Conservation (phyloP, 2,329 filamentous ascomycete species). For the Dryadomyces quercus-mongolicae region DNA sequence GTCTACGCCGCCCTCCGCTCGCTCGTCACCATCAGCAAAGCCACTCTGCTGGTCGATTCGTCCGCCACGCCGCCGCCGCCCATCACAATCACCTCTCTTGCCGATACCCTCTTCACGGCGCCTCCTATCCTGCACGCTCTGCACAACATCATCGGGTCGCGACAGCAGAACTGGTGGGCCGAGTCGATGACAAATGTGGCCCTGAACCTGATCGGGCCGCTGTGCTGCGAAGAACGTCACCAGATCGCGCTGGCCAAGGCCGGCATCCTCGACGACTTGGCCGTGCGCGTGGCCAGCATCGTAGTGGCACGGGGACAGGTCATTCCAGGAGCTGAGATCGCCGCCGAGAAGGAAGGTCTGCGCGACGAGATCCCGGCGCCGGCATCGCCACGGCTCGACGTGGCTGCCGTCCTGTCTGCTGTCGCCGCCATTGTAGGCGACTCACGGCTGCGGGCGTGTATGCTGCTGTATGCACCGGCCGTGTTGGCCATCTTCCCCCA, state of each 20-base stretch:
- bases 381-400: conserved; percentile 43
- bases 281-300: conserved; percentile 59
- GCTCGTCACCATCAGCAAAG: conserved; percentile 58
- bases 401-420: conserved; percentile 64
- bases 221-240: conserved; percentile 59
- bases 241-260: conserved; percentile 59
- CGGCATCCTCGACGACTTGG: conserved; percentile 68
- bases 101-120: conserved; percentile 57
- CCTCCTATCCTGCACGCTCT: conserved; percentile 31
- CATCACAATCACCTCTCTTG: conserved; percentile 37
- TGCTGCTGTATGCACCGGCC: conserved; percentile 55
- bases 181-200: conserved; percentile 40
- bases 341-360: conserved; percentile 41
- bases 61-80: conserved; percentile 36
- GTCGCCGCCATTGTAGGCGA: conserved; percentile 65
- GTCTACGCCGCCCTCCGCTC: conserved; percentile 63
- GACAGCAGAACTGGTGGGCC: conserved; percentile 26
- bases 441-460: conserved; percentile 66
- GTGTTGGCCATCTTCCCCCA: conserved; percentile 58
- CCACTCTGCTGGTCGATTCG: conserved; percentile 25
- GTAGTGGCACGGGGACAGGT: conserved; percentile 57
- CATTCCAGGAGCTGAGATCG: conserved; percentile 48
- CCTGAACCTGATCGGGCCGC: conserved; percentile 39
- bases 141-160: conserved; percentile 42
- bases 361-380: conserved; percentile 47